A percentile compares a stretch with the other conserved stretches of the same genome.
phyloP scores from a whole-genome alignment of 805 yeast genomes.

The Metschnikowia gruessii region DNA sequence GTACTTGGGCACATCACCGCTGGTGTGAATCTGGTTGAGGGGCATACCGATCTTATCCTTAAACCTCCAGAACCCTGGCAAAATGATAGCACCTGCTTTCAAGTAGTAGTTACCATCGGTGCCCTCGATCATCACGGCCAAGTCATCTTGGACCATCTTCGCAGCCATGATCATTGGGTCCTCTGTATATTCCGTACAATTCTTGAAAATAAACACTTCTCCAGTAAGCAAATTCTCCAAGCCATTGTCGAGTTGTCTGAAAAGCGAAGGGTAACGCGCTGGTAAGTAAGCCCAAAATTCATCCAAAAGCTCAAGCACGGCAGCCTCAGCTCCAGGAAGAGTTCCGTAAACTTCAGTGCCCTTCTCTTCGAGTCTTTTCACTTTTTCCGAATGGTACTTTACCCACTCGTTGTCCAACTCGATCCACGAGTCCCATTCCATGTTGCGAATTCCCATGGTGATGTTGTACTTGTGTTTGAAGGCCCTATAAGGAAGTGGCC shows the following conservation, averaged over 20 bases:
- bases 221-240: slow-evolving; percentile 52
- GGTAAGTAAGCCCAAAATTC: slow-evolving; percentile 55
- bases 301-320: slow-evolving; percentile 53
- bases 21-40: slow-evolving; percentile 55
- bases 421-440: slow-evolving; percentile 64
- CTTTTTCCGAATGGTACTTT: slow-evolving; percentile 51
- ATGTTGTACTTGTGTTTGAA: slow-evolving; percentile 62
- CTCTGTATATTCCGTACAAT: slow-evolving; percentile 22
- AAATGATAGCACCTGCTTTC: slow-evolving; percentile 58
- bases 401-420: slow-evolving; percentile 67
- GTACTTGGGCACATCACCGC: slow-evolving; percentile 68
- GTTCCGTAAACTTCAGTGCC: slow-evolving; percentile 52
- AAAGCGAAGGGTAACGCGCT: slow-evolving; percentile 54
- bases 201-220: slow-evolving; percentile 42
- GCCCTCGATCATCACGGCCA: slow-evolving; percentile 63
- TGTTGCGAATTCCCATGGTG: slow-evolving; percentile 66
- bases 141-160: slow-evolving; percentile 59
- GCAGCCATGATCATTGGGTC: slow-evolving; percentile 63
- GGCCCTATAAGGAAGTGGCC: slow-evolving; percentile 63
- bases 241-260: slow-evolving; percentile 44
- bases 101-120: slow-evolving; percentile 55
- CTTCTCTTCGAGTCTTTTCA: slow-evolving; percentile 45
- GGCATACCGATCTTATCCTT: slow-evolving; percentile 58
- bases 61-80: slow-evolving; percentile 71
- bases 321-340: slow-evolving; percentile 47